Base-by-base conservation (phyloP, 2,329 filamentous ascomycete genomes). In the Cercospora brassicicola region DNA sequence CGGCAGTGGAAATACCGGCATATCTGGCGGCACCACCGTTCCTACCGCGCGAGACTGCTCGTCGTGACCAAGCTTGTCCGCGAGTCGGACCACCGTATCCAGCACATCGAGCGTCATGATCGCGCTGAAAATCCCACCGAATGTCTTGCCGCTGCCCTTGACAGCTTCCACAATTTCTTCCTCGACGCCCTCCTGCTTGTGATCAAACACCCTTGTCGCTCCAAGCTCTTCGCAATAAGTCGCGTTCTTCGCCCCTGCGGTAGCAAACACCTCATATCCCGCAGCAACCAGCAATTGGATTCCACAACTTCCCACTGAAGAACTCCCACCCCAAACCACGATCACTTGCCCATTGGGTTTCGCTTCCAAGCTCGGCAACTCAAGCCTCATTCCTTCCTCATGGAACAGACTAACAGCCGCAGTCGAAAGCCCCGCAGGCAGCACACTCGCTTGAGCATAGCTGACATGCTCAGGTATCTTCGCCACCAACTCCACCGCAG, bases 291-390 rank as follows among this genome's bases (percentile, higher is more conserved):
- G 33, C 33, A 36, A 15, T 15, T 36, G 33, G 15, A 36, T 36
- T 4, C 33, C 33, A 36, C 33, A 36, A 36, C 33, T 36, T 36
- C 33, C 33, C 3, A 36, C 33, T 13, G 33, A 36, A 4, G 33
- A 36, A 36, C 33, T 36, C 13, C 33, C 33, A 13, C 33, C 33
- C 33, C 33, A 36, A 15, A 36, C 33, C 13, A 36, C 33, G 15
- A 36, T 36, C 33, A 36, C 33, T 11, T 36, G 33, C 3, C 33
- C 33, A 15, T 36, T 36, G 33, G 33, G 1, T 2, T 36, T 36
- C 1, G 33, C 11, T 15, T 36, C 4, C 33, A 36, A 15, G 33
- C 74, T 62, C 2, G 68, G 69, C 18, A 70, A 55, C 8, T 70
- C 69, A 10, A 66, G 62, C 7, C 20, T 51, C 30, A 73, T 67